phyloP scores from a whole-genome alignment of 306 rosid species.

The Mimosa bimucronata region DNA sequence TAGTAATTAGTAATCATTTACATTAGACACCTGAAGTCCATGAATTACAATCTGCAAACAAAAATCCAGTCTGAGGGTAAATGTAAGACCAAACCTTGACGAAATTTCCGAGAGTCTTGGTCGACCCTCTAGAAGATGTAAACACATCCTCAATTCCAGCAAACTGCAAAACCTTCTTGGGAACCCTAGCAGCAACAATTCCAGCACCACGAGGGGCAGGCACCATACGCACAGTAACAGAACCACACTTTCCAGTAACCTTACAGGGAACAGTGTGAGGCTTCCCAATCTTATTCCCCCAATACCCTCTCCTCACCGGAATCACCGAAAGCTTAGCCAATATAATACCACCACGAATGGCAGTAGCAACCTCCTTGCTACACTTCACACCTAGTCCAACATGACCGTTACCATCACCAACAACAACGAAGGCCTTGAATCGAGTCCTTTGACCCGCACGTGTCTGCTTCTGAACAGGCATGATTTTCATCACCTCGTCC shows the following conservation, averaged over 20 bases:
- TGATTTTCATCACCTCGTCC: conserved; percentile 78
- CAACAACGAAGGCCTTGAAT: conserved; percentile 71
- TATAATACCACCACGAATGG: conserved; percentile 62
- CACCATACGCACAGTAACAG: conserved; percentile 63
- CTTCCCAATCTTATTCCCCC: conserved; percentile 76
- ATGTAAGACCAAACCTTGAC: conserved; percentile 51
- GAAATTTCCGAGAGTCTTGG: conserved; percentile 73
- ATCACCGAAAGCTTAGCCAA: conserved; percentile 67
- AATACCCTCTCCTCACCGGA: conserved; percentile 67
- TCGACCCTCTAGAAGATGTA: conserved; percentile 66
- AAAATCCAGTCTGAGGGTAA: background rate
- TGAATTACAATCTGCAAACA: background rate
- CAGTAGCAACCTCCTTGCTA: conserved; percentile 72
- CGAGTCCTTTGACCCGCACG: conserved; percentile 72
- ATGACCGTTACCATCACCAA: conserved; percentile 63
- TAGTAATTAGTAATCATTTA: too few relatives aligned
- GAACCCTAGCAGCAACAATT: conserved; percentile 71
- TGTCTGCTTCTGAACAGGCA: conserved; percentile 73
- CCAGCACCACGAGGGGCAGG: conserved; percentile 77
- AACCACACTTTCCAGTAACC: conserved; percentile 75
- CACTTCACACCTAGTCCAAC: conserved; percentile 74
- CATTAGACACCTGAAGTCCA: too few relatives aligned
- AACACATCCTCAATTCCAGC: conserved; percentile 74
- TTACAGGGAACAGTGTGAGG: conserved; percentile 73
- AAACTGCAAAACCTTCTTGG: conserved; percentile 71